Base-by-base conservation (phyloP, 2,329 filamentous ascomycete species). In the Plectosphaerella sp. region DNA sequence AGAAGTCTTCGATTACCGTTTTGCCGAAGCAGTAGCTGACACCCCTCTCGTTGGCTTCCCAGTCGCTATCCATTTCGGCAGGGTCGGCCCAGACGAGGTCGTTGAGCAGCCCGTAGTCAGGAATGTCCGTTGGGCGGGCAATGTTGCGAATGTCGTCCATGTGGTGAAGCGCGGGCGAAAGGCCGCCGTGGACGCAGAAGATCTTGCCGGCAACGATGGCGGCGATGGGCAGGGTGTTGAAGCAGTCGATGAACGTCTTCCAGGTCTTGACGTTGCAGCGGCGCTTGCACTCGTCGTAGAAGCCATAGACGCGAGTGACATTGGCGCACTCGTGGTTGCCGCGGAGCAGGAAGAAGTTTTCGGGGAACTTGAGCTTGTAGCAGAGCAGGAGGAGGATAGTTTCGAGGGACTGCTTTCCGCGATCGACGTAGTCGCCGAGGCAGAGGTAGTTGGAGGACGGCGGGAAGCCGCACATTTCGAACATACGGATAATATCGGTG, bases 141-240 rank as follows among this genome's bases (percentile, higher is more conserved):
- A 99, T 97, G 66, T 95, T 89, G 60, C 94, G 87, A 61, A 99
- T 99, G 67, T 99, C 93, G 63, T 97, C 94, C 94, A 99, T 99
- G 64, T 97, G 92, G 51, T 88, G 87, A 48, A 99, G 79, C 47
- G 89, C 92, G 2, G 94, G 94, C 12, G 92, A 97, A 20, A 99
- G 77, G 14, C 94, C 94, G 48, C 94, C 94, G 64, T 99, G 94
- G 15, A 97, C 93, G 64, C 92, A 97, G 68, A 97, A 97, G 53
- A 97, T 97, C 75, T 97, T 97, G 59, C 90, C 91, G 3, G 92
- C 93, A 37, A 97, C 92, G 63, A 96, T 97, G n/a, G 93, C 85
- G 43, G 93, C 93, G 63, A 97, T 97, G 0, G 93, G 93, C 45
- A 97, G 80, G 42, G 88, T 92, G 69, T 97, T 97, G 78, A 97